Conservation (phyloP, 768 basidiomycete species). For the Pisolithus sp. region DNA sequence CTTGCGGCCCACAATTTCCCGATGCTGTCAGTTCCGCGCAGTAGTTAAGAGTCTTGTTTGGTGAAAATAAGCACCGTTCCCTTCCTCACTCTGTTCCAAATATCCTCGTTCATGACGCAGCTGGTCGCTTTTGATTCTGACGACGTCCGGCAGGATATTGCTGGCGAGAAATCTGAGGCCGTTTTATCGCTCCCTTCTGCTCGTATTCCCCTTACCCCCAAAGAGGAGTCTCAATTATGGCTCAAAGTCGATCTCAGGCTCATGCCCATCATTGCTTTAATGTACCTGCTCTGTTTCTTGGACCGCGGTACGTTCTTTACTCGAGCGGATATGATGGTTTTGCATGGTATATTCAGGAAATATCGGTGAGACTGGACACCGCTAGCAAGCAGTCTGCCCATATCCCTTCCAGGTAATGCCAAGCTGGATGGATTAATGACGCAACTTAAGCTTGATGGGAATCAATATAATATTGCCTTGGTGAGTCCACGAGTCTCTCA, state of each 20-base stretch:
- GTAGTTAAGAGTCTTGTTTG: too few relatives aligned
- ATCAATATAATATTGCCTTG: conserved; percentile 58
- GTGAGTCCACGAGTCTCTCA: conserved; percentile 31
- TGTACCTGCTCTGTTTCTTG: conserved; percentile 58
- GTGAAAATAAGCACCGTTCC: too few relatives aligned
- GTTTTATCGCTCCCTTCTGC: too few relatives aligned
- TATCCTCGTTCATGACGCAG: too few relatives aligned
- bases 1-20: too few relatives aligned
- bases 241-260: conserved; percentile 50
- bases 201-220: conserved; percentile 23
- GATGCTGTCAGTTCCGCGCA: too few relatives aligned
- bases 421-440: conserved; percentile 51
- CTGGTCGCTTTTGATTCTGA: too few relatives aligned
- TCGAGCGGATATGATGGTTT: background rate
- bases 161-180: too few relatives aligned
- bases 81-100: too few relatives aligned
- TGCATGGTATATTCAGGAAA: background rate
- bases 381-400: background rate
- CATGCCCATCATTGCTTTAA: conserved; percentile 49
- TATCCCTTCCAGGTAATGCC: conserved; percentile 41
- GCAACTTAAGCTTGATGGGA: conserved; percentile 47
- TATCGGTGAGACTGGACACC: background rate
- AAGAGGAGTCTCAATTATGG: conserved; percentile 47
- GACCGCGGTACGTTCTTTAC: conserved; percentile 40
- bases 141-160: too few relatives aligned